A percentile compares a stretch with the other conserved stretches of the same genome.
These are phyloP conservation scores for Rhododendron mucronatum DNA, from an alignment of 148 eudicot genomes.

Conservation along the genomic window DNA sequence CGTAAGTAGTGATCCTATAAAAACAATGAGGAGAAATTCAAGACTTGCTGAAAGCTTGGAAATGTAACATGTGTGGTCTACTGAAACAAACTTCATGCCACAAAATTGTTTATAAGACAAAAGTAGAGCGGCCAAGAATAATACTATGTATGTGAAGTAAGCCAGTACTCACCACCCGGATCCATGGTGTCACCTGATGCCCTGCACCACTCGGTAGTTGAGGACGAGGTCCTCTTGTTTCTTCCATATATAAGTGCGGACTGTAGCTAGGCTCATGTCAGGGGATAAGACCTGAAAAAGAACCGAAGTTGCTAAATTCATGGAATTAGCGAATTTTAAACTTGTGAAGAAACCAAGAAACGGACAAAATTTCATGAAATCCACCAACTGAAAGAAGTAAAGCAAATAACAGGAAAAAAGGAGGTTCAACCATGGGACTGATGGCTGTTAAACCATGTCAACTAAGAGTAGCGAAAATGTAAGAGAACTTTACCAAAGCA, in stretches of 20 bases:
- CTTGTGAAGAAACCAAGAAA: background rate
- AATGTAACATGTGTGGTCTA: background rate
- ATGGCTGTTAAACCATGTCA: no score
- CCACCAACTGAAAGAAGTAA: background rate
- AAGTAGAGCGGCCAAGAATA: background rate
- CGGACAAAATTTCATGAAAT: background rate
- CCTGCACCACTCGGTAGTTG: slow-evolving; percentile 61
- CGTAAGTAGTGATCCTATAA: background rate
- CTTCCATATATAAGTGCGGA: slow-evolving; percentile 88
- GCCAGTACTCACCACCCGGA: slow-evolving; percentile 26
- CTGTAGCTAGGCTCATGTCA: slow-evolving; percentile 96
- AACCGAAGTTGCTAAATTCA: background rate
- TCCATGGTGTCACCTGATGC: slow-evolving; percentile 46
- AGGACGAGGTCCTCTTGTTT: slow-evolving; percentile 84
- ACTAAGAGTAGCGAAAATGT: background rate
- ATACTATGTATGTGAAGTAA: background rate
- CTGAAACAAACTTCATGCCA: background rate
- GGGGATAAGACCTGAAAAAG: slow-evolving; percentile 74
- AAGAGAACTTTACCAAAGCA: background rate
- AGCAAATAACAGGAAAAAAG: background rate
- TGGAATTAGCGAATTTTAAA: background rate
- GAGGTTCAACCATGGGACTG: background rate
- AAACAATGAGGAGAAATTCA: background rate
- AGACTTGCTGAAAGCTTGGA: background rate
- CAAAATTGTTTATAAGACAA: background rate